Percentiles rank a stretch among this genome's conserved stretches.
These are phyloP conservation scores for Fusarium penzigii DNA, from an alignment of 2,329 filamentous ascomycete species.

Conservation along the genomic window DNA sequence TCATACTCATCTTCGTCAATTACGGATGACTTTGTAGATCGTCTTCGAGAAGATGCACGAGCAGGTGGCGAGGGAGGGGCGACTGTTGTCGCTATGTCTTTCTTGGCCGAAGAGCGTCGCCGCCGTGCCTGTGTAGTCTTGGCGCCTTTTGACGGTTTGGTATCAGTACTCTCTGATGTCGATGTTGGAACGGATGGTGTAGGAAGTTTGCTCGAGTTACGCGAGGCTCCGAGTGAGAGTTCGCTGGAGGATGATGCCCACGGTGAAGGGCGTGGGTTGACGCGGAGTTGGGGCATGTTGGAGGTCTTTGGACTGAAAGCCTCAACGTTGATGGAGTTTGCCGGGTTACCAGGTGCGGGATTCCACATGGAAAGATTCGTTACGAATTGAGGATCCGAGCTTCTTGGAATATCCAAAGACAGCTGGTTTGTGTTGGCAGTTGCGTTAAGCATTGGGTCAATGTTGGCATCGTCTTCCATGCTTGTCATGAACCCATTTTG, in stretches of 20 bases:
- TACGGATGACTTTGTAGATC: background rate
- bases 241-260: slow-evolving; percentile 3
- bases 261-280: slow-evolving; percentile 11
- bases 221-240: slow-evolving; percentile 6
- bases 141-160: slow-evolving; percentile 1
- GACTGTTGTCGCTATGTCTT: background rate
- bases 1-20: slow-evolving; percentile 15
- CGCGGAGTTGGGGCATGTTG: slow-evolving; percentile 6
- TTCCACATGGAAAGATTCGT: slow-evolving; percentile 11
- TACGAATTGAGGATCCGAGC: slow-evolving; percentile 7
- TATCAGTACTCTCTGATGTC: background rate
- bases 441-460: slow-evolving; percentile 19
- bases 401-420: background rate
- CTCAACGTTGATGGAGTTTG: background rate
- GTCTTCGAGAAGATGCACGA: background rate
- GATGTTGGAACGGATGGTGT: slow-evolving; percentile 6
- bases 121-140: slow-evolving; percentile 1
- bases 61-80: background rate
- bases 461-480: slow-evolving; percentile 7
- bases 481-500: background rate
- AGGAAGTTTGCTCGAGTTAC: slow-evolving; percentile 23
- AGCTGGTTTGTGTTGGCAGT: background rate
- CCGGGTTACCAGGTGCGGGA: background rate
- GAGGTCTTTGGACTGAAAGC: slow-evolving; percentile 1
- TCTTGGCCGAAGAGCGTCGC: background rate